phyloP scores from a whole-genome alignment of 2,329 filamentous ascomycete genomes.

The Nemania sp. region DNA sequence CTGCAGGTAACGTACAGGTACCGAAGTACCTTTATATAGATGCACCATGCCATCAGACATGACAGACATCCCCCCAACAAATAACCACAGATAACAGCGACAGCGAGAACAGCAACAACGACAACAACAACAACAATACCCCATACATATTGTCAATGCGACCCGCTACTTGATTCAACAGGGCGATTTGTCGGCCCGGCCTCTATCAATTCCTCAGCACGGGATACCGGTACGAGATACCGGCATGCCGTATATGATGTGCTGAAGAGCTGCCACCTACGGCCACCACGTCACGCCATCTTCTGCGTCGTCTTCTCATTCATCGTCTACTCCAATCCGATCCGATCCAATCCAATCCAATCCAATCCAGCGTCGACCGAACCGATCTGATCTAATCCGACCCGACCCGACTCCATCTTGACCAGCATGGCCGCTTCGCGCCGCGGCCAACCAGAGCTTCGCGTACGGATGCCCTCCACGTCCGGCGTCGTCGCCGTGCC shows the following conservation, averaged over 20 bases:
- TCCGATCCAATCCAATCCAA: not conserved
- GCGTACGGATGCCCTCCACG: conserved; percentile 39
- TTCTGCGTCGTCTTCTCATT: not conserved
- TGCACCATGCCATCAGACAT: no score
- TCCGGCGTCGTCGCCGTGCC: conserved; percentile 41
- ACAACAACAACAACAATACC: no score
- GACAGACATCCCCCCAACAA: no score
- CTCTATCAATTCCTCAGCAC: no score
- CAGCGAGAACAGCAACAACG: no score
- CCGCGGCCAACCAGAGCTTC: conserved; percentile 42
- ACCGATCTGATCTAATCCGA: not conserved
- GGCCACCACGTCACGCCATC: conserved; percentile 8
- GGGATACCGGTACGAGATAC: no score
- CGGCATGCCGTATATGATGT: not conserved
- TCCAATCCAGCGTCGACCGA: not conserved
- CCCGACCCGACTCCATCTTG: not conserved
- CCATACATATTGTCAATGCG: no score
- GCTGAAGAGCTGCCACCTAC: not conserved
- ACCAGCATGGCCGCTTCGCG: conserved; percentile 41
- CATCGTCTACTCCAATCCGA: not conserved
- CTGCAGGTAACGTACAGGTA: no score
- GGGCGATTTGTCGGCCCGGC: no score
- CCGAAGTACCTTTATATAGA: no score
- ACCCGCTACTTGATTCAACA: no score
- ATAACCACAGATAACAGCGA: no score